Conservation (phyloP, 495 filamentous ascomycete species). For the Tuber microsphaerosporum region DNA sequence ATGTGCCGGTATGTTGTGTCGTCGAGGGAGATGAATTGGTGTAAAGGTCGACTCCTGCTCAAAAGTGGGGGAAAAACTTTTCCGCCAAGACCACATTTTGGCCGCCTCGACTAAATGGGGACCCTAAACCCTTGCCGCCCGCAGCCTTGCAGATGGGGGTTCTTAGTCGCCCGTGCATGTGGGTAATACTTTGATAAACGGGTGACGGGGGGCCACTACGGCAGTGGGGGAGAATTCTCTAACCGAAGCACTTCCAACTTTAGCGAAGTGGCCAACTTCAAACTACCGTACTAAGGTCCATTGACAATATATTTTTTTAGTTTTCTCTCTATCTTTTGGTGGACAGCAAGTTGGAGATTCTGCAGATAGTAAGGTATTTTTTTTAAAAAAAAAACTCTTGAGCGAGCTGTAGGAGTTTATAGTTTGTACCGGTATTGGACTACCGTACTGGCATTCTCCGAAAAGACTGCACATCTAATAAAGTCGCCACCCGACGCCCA, state of each 20-base stretch:
- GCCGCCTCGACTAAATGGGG: neutral
- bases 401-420: neutral
- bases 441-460: too few species aligned
- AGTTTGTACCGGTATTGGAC: too few species aligned
- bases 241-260: neutral
- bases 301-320: neutral
- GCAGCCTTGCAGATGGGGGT: neutral
- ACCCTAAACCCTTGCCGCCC: neutral
- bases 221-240: neutral
- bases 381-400: neutral
- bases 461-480: too few species aligned
- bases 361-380: neutral
- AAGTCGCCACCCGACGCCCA: too few species aligned
- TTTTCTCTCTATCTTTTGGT: neutral
- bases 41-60: neutral
- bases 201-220: neutral
- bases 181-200: neutral
- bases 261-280: neutral
- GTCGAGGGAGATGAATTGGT: neutral
- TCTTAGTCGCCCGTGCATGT: neutral
- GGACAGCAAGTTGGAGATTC: neutral
- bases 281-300: neutral
- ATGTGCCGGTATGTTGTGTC: neutral
- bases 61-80: neutral
- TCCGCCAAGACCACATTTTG: neutral